Evolutionary conservation across 306 rosid genomes (phyloP).

Genomic region (Neltuma alba): DNA sequence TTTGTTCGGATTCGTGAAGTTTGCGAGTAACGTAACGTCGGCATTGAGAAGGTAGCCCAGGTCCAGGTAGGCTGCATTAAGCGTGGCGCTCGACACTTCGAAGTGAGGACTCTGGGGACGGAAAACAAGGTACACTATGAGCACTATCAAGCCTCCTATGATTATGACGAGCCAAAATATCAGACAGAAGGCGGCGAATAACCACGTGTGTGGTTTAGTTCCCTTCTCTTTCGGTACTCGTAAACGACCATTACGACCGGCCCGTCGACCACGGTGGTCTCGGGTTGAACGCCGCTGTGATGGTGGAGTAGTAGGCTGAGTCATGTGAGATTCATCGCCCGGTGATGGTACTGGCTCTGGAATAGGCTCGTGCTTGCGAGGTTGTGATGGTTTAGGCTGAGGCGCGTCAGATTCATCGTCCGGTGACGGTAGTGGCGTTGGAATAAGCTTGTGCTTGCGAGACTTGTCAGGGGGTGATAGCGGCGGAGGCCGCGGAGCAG

Average conservation of each 20-base stretch:
- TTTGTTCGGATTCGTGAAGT: constrained; percentile 92
- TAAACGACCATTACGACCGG: neutral
- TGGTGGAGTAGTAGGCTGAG: neutral
- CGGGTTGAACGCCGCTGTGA: neutral
- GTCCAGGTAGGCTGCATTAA: constrained; percentile 93
- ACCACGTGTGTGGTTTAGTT: constrained; percentile 58
- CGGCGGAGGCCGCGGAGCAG: constrained; percentile 5
- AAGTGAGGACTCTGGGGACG: constrained; percentile 83
- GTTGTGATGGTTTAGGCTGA: neutral
- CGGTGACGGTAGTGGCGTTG: neutral
- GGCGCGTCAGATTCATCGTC: constrained; percentile 8
- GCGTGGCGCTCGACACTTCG: constrained; percentile 59
- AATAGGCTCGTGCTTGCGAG: neutral
- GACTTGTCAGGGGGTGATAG: neutral
- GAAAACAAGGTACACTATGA: constrained; percentile 76
- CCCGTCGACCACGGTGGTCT: neutral
- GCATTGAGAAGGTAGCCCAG: constrained; percentile 88
- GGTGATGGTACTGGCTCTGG: constrained; percentile 10
- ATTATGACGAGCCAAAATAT: constrained; percentile 81
- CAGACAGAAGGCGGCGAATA: constrained; percentile 60
- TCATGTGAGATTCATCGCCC: neutral
- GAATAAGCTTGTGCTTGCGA: constrained; percentile 3
- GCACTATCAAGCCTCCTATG: constrained; percentile 73
- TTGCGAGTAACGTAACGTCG: constrained; percentile 73
- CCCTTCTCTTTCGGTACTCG: constrained; percentile 29